These are phyloP conservation scores for Fusarium humuli DNA, from an alignment of 2,329 filamentous ascomycete genomes.

Conservation along the genomic window DNA sequence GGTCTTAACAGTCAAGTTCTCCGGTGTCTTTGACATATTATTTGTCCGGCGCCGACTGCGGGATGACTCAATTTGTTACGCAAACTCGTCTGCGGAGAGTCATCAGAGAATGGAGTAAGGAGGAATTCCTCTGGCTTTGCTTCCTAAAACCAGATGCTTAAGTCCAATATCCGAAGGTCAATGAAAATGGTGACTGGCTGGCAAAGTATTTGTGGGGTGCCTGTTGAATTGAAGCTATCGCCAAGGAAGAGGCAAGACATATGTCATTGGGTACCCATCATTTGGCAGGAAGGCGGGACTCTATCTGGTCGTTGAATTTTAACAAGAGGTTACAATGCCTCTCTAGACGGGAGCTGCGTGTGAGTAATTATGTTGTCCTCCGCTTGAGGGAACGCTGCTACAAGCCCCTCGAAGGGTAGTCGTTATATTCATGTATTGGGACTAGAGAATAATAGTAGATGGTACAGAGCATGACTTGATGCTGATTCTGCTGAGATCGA, in stretches of 20 bases:
- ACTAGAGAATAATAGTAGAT: background rate
- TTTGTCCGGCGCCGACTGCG: background rate
- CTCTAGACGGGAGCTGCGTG: background rate
- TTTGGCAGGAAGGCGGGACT: background rate
- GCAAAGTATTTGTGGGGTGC: background rate
- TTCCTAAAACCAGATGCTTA: background rate
- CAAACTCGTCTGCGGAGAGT: background rate
- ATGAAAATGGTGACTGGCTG: background rate
- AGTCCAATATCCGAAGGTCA: background rate
- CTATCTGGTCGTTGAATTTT: background rate
- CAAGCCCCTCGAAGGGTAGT: background rate
- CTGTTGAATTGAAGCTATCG: background rate
- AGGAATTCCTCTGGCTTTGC: background rate
- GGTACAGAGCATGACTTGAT: background rate
- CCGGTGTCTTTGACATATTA: background rate
- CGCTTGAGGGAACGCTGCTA: background rate
- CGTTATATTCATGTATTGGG: background rate
- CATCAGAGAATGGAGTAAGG: background rate
- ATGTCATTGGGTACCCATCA: background rate
- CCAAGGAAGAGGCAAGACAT: background rate
- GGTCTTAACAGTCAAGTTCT: background rate
- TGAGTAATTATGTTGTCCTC: background rate
- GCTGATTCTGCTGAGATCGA: background rate
- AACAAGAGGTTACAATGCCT: background rate
- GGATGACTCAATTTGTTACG: conserved; percentile 5